These are phyloP conservation scores for Mycena galericulata DNA, from an alignment of 768 basidiomycete genomes.

Conservation along the genomic window DNA sequence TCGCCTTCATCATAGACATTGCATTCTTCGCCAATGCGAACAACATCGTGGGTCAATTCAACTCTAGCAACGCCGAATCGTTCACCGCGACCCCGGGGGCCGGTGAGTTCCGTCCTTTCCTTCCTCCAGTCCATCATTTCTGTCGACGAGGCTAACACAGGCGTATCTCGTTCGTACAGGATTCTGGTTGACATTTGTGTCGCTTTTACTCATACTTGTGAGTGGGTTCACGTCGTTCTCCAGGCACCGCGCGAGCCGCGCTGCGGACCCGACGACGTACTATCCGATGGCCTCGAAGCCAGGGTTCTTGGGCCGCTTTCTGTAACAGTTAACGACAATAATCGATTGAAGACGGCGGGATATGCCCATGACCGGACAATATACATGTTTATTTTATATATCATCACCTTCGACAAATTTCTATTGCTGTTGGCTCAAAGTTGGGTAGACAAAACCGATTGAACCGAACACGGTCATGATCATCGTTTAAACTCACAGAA, in stretches of 20 bases:
- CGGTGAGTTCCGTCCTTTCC: background rate
- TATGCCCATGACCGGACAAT: too few species aligned
- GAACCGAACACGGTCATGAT: too few species aligned
- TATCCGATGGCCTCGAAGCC: background rate
- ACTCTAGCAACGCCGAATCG: background rate
- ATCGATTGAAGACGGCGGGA: too few species aligned
- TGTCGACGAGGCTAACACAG: background rate
- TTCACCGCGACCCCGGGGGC: background rate
- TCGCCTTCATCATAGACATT: conserved; percentile 10
- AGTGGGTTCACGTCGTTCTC: background rate
- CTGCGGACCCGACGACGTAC: background rate
- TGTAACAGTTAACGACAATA: too few species aligned
- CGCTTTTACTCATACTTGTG: conserved; percentile 15
- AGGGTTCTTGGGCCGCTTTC: background rate
- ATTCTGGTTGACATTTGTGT: conserved; percentile 28
- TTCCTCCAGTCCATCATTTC: too few species aligned
- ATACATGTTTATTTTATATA: too few species aligned
- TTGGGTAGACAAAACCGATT: too few species aligned
- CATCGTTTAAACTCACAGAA: too few species aligned
- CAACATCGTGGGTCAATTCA: too few species aligned
- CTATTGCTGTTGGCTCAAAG: too few species aligned
- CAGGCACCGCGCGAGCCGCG: conserved; percentile 2
- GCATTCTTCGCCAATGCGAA: background rate
- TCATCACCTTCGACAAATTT: too few species aligned
- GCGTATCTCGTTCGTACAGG: background rate